phyloP scores from a whole-genome alignment of 179 eudicot genomes.

The Heliamphora pulchella region DNA sequence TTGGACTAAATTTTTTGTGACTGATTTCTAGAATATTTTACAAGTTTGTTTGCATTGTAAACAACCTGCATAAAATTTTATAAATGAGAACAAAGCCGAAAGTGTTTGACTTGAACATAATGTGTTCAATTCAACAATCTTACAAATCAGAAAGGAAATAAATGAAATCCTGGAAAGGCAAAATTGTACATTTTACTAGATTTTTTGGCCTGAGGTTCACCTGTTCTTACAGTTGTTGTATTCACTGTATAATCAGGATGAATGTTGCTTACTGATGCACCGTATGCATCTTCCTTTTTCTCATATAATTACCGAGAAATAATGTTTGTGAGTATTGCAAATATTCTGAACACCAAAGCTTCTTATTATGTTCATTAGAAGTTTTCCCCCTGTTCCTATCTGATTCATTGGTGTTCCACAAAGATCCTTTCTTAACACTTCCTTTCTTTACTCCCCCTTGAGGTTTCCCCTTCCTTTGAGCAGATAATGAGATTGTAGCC shows the following conservation, averaged over 20 bases:
- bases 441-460: background rate
- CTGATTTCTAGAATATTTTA: conserved; percentile 61
- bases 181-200: background rate
- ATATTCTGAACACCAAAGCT: background rate
- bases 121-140: background rate
- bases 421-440: background rate
- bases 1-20: conserved; percentile 24
- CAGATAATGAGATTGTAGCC: background rate
- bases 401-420: no score
- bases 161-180: background rate
- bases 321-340: background rate
- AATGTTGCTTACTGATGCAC: background rate
- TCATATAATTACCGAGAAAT: background rate
- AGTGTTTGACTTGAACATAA: background rate
- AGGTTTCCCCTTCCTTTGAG: background rate
- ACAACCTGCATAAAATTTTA: conserved; percentile 51
- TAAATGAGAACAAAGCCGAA: conserved; percentile 7
- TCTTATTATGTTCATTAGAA: background rate
- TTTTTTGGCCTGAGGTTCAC: background rate
- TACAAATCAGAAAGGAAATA: background rate
- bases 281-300: background rate
- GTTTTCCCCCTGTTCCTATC: no score
- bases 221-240: background rate
- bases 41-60: conserved; percentile 90
- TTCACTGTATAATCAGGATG: background rate